Base-by-base conservation (phyloP, 495 filamentous ascomycete species). In the Lophiotrema nucula region DNA sequence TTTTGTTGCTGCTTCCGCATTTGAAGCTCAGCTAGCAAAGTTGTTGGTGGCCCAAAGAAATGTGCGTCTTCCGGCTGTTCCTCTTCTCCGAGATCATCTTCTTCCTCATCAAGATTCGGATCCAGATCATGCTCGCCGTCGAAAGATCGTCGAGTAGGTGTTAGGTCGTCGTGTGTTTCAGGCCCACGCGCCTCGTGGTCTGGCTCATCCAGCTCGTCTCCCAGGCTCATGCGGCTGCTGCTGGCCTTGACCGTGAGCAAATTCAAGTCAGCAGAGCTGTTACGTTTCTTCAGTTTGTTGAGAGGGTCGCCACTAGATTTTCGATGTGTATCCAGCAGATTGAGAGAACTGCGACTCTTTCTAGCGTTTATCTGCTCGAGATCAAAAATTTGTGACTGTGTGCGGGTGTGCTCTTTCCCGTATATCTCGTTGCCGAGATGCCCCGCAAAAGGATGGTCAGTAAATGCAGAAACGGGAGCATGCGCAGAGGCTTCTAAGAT, bases 381-480 rank as follows among this genome's bases (percentile, higher is more conserved):
- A 15, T 64, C 51, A 38, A 13, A 24, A 13, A 18, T 22, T 46
- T 60, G 47, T 24, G 61, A 59, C 26, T 28, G 43, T 16, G 37
- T 55, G 13, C 60, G 57, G 15, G 24, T 33, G 23, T 53, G 50
- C 33, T 73, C 69, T 51, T 50, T 66, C 2, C 61, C 67, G 44
- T 73, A 73, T 1, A 74, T 62, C 42, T 68, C 64, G 24, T 35
- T 51, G 39, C 47, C 71, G 31, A 64, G 65, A 44, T 83, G 81
- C 13, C 91, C 92, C 25, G 85, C 88, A 56, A 88, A 88, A 10
- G 88, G 86, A 70, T 98, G 93, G 67, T 97, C 91, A 0, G 90
- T 96, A 65, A 97, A 97, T 46, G 93, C 93, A 39, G 79, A 89
- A 39, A 96, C 89, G n/a, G 93, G 93, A 1, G 95, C 93, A 56